These are phyloP conservation scores for Fusarium sp. DNA, from an alignment of 2,329 filamentous ascomycete species.

Conservation along the genomic window DNA sequence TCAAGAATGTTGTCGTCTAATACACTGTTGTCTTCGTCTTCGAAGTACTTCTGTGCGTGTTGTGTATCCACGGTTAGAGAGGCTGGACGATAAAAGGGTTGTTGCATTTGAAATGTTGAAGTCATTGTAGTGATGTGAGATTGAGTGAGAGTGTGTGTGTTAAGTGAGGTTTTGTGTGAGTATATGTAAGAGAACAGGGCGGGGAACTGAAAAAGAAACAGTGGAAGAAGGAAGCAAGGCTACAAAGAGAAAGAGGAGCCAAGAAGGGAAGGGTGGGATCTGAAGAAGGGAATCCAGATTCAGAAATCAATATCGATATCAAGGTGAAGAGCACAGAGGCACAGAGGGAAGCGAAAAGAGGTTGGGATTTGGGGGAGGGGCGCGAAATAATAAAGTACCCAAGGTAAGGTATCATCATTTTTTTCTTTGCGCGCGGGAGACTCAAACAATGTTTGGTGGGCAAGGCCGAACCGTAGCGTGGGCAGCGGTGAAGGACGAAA, in stretches of 20 bases:
- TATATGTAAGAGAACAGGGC: slow-evolving; percentile 20
- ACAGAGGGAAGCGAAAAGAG: slow-evolving; percentile 34
- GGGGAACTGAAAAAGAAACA: slow-evolving; percentile 26
- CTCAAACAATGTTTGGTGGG: slow-evolving; percentile 42
- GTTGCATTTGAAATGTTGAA: slow-evolving; percentile 60
- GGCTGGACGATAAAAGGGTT: slow-evolving; percentile 58
- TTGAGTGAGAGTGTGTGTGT: slow-evolving; percentile 25
- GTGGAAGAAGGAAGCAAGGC: slow-evolving; percentile 29
- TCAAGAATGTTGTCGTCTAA: slow-evolving; percentile 70
- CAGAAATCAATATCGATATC: slow-evolving; percentile 30
- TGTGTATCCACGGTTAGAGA: slow-evolving; percentile 64
- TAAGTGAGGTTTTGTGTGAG: slow-evolving; percentile 18
- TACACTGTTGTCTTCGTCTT: slow-evolving; percentile 68
- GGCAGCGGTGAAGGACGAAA: slow-evolving; percentile 32
- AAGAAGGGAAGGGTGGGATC: slow-evolving; percentile 36
- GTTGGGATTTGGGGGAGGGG: slow-evolving; percentile 38
- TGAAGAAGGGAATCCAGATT: slow-evolving; percentile 32
- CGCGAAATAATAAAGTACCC: slow-evolving; percentile 42
- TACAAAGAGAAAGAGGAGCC: slow-evolving; percentile 35
- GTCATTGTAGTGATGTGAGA: slow-evolving; percentile 54
- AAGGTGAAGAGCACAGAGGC: slow-evolving; percentile 39
- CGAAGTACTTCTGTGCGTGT: slow-evolving; percentile 65
- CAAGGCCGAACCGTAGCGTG: slow-evolving; percentile 33
- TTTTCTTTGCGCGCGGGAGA: slow-evolving; percentile 36
- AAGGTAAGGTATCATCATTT: slow-evolving; percentile 34